Base-by-base conservation (phyloP, 78 protist genomes). In the Capsaspora owczarzaki region DNA sequence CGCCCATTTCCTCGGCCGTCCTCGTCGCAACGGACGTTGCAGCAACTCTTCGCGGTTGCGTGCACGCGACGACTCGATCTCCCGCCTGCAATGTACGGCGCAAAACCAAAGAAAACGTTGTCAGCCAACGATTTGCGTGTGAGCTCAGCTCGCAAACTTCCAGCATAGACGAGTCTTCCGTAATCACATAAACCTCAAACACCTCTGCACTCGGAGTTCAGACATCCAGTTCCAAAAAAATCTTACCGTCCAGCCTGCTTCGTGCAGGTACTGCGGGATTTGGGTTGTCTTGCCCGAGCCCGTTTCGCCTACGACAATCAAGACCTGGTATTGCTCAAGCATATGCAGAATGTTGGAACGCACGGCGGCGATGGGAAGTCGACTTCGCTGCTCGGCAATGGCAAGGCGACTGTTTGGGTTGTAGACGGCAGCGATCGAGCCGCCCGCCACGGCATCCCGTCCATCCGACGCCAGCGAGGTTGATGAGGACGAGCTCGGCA, bases 201-300 rank as follows among this genome's bases (percentile, higher is more conserved):
- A n/a, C n/a, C n/a, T n/a, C n/a, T n/a, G n/a, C n/a, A n/a, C n/a
- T n/a, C n/a, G n/a, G n/a, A n/a, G n/a, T n/a, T n/a, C n/a, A n/a
- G n/a, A n/a, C n/a, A n/a, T n/a, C n/a, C n/a, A n/a, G n/a, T n/a
- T n/a, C n/a, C n/a, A n/a, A n/a, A n/a, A n/a, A n/a, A n/a, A n/a
- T n/a, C n/a, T n/a, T n/a, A n/a, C n/a, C 70, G 80, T 90, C 91
- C 25, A 97, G 95, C 16, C 49, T 95, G 71, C 94, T 76, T 97
- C 98, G 76, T 71, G 68, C 35, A 98, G 80, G 74, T 91, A 97
- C 89, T 97, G 99, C 1, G 99, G 96, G 22, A 98, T 51, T 82
- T 98, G 99, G 33, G 99, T 97, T 2, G 97, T 91, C 85, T 95
- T 94, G 20, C 99, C 98, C 25, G 89, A 76, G 35, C 98, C 99